phyloP scores from a whole-genome alignment of 805 yeast genomes.

The Barnettozyma populi region DNA sequence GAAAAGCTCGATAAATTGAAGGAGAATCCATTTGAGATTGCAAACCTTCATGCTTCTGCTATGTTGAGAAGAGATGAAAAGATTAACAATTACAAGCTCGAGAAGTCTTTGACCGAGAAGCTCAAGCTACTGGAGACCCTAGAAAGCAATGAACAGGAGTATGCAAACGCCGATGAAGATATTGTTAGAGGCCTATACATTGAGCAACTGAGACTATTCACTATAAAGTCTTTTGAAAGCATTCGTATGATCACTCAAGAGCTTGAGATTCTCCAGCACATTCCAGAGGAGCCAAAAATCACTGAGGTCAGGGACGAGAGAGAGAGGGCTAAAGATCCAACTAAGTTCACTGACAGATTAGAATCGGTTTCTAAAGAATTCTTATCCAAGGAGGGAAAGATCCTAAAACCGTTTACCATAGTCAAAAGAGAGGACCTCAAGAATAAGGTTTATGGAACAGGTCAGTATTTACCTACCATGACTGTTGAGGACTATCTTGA shows the following conservation, averaged over 20 bases:
- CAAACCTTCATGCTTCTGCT: constrained; percentile 33
- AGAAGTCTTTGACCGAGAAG: constrained; percentile 45
- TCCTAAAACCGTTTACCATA: constrained; percentile 79
- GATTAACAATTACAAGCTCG: constrained; percentile 60
- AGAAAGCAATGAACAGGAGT: constrained; percentile 29
- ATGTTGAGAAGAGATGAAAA: constrained; percentile 56
- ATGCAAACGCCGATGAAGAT: constrained; percentile 55
- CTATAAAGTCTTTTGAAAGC: constrained; percentile 47
- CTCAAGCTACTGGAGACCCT: constrained; percentile 36
- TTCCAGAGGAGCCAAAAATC: constrained; percentile 30
- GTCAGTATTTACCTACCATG: constrained; percentile 91
- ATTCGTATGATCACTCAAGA: constrained; percentile 64
- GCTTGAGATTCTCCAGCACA: constrained; percentile 48
- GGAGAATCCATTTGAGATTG: constrained; percentile 29
- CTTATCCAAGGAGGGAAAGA: constrained; percentile 68
- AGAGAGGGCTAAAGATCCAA: constrained; percentile 26
- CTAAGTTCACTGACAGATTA: constrained; percentile 59
- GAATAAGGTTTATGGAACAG: constrained; percentile 78
- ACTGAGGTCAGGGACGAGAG: constrained; percentile 17
- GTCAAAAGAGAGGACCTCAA: constrained; percentile 54
- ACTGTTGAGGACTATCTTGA: constrained; percentile 88
- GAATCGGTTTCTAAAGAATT: constrained; percentile 47
- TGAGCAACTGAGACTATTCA: constrained; percentile 47
- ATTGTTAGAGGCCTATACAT: constrained; percentile 47
- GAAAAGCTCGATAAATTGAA: constrained; percentile 32